These are phyloP conservation scores for Salvia hispanica DNA, from an alignment of 257 asterid species.

Conservation along the genomic window DNA sequence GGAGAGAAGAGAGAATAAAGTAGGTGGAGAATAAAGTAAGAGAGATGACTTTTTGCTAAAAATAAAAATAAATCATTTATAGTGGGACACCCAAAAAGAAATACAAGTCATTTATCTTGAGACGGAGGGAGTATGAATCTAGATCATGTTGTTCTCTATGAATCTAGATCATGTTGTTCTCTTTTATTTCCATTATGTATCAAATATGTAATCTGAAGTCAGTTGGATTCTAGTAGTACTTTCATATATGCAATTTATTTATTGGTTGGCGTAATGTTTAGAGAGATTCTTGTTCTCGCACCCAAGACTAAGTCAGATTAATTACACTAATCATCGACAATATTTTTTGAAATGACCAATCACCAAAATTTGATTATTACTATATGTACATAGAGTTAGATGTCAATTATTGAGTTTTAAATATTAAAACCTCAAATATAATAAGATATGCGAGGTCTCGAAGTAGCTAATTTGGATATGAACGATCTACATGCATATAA, in stretches of 20 bases:
- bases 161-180: no score
- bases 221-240: background rate
- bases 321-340: background rate
- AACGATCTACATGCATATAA: background rate
- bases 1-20: no score
- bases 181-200: no score
- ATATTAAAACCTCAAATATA: background rate
- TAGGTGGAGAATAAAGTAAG: no score
- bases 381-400: background rate
- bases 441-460: conserved; percentile 20
- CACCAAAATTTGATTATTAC: background rate
- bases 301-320: background rate
- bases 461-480: conserved; percentile 12
- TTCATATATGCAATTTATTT: background rate
- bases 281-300: background rate
- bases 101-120: no score
- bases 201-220: no score
- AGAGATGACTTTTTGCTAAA: no score
- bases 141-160: no score
- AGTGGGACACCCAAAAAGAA: no score
- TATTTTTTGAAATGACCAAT: background rate
- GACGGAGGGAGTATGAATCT: no score
- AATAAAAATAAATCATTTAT: no score
- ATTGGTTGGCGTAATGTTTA: background rate
- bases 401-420: background rate